A percentile compares a stretch with the other conserved stretches of the same genome.
These are phyloP conservation scores for Limtongozyma cylindracea DNA, from an alignment of 805 yeast genomes.

Conservation along the genomic window DNA sequence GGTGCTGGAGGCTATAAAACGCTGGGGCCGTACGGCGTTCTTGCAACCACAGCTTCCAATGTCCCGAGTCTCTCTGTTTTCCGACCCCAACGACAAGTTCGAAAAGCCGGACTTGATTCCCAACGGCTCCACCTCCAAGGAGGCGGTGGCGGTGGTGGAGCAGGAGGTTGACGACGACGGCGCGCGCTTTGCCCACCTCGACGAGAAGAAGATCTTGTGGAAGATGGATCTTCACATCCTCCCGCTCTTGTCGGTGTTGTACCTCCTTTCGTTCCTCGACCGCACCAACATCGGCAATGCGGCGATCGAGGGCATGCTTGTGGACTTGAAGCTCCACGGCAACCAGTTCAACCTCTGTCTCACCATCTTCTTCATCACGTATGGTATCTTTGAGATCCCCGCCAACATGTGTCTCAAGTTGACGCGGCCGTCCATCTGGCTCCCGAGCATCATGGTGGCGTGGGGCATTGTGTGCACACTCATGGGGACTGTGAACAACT, in stretches of 20 bases:
- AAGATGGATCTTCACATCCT: slow-evolving; percentile 1
- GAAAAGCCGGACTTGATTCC: too few species aligned
- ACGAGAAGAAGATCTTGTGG: slow-evolving; percentile 1
- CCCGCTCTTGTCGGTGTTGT: slow-evolving; percentile 1
- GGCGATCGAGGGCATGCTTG: slow-evolving; percentile 1
- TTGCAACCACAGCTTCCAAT: too few species aligned
- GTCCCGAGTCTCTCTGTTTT: too few species aligned
- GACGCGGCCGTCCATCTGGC: neutral
- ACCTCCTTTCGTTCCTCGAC: slow-evolving; percentile 2
- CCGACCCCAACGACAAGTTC: too few species aligned
- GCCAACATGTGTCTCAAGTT: slow-evolving; percentile 1
- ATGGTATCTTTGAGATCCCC: slow-evolving; percentile 2
- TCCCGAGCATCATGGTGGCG: neutral
- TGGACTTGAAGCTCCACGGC: slow-evolving; percentile 1
- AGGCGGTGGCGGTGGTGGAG: too few species aligned
- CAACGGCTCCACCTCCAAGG: too few species aligned
- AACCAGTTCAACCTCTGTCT: slow-evolving; percentile 1
- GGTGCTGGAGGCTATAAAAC: too few species aligned
- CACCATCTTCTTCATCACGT: slow-evolving; percentile 2
- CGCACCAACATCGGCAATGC: slow-evolving; percentile 3
- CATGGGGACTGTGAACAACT: neutral
- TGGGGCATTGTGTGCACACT: neutral
- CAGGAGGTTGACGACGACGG: too few species aligned
- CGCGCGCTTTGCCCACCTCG: neutral
- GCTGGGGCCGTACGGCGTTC: too few species aligned